Percentiles rank a stretch among this genome's conserved stretches.
phyloP scores from a whole-genome alignment of 1,284 basidiomycete species.

The Fomitiporia mediterranea region DNA sequence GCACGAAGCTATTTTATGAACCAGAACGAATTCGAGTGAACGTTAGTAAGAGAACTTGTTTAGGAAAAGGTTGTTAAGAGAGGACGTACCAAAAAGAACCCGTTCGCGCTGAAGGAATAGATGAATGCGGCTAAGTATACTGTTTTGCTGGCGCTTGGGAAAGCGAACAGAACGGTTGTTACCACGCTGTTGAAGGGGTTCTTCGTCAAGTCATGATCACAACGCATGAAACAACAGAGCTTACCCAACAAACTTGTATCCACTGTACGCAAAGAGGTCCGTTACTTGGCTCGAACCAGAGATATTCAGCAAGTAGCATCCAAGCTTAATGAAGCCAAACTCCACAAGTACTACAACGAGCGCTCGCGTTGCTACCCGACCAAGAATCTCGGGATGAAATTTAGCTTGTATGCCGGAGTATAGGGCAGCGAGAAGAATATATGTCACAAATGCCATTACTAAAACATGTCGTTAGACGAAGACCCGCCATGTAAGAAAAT shows the following conservation, averaged over 20 bases:
- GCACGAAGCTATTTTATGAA: slow-evolving; percentile 20
- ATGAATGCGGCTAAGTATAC: slow-evolving; percentile 48
- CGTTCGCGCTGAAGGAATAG: slow-evolving; percentile 54
- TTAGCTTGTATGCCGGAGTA: slow-evolving; percentile 79
- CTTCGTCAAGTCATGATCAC: neutral
- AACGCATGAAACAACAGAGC: slow-evolving; percentile 16
- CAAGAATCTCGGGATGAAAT: slow-evolving; percentile 90
- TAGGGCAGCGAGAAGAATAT: slow-evolving; percentile 85
- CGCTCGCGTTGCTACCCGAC: slow-evolving; percentile 81
- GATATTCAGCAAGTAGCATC: slow-evolving; percentile 88
- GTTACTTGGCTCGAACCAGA: slow-evolving; percentile 69
- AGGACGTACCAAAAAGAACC: slow-evolving; percentile 20
- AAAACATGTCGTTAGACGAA: slow-evolving; percentile 12
- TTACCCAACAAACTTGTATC: slow-evolving; percentile 97
- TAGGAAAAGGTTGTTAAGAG: no score
- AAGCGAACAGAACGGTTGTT: slow-evolving; percentile 31
- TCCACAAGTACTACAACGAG: slow-evolving; percentile 80
- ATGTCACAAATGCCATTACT: slow-evolving; percentile 97
- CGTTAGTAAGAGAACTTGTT: neutral
- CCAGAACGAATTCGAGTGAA: neutral
- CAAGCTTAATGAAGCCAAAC: slow-evolving; percentile 84
- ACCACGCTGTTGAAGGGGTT: slow-evolving; percentile 29
- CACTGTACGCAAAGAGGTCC: slow-evolving; percentile 78
- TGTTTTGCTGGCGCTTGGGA: slow-evolving; percentile 35
- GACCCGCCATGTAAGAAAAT: neutral